phyloP scores from a whole-genome alignment of 257 asterid genomes.

The Cruciata laevipes region DNA sequence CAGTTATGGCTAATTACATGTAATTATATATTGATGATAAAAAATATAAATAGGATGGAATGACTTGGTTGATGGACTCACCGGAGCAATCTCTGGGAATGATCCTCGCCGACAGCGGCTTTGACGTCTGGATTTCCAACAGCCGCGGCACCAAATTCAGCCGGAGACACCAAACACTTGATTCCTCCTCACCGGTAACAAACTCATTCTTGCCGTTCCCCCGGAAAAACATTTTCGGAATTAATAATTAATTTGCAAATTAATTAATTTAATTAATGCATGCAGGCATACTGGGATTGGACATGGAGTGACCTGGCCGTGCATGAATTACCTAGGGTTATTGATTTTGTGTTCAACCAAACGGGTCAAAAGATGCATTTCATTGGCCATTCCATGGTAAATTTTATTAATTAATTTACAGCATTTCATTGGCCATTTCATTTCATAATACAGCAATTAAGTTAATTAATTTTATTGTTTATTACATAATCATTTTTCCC shows the following conservation, averaged over 20 bases:
- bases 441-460: background rate
- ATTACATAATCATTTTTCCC: too few relatives aligned
- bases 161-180: background rate
- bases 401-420: too few relatives aligned
- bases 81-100: constrained; percentile 22
- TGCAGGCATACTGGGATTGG: background rate
- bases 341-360: background rate
- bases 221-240: background rate
- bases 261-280: too few relatives aligned
- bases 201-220: background rate
- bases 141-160: background rate
- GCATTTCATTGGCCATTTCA: background rate
- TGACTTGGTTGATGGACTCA: constrained; percentile 25
- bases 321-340: background rate
- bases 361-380: background rate
- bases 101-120: constrained; percentile 27
- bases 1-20: too few relatives aligned
- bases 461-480: too few relatives aligned
- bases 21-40: too few relatives aligned
- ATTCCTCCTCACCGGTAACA: background rate
- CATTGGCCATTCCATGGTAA: background rate
- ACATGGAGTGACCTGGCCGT: background rate
- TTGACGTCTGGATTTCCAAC: constrained; percentile 37
- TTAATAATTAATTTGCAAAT: background rate
- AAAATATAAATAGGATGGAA: constrained; percentile 21